Evolutionary conservation across 2,329 filamentous ascomycete species (phyloP).

Genomic region (Blastomyces silverae): DNA sequence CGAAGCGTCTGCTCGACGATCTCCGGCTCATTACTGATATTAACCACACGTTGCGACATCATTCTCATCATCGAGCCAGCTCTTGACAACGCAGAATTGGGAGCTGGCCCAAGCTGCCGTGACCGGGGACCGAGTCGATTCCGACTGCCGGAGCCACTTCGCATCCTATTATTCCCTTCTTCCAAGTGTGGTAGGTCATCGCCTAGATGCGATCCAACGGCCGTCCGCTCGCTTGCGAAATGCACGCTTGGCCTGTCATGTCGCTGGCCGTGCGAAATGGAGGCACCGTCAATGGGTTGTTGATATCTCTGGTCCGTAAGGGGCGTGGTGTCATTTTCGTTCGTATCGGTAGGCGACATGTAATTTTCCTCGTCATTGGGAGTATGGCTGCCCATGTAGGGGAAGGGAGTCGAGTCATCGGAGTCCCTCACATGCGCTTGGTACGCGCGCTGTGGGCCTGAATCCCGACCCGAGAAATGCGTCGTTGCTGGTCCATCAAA

Average conservation of each 20-base stretch:
- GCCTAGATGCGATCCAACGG: slow-evolving; percentile 47
- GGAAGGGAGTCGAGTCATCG: slow-evolving; percentile 16
- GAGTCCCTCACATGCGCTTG: slow-evolving; percentile 4
- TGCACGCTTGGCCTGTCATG: slow-evolving; percentile 49
- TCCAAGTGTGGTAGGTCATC: slow-evolving; percentile 58
- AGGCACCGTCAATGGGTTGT: slow-evolving; percentile 51
- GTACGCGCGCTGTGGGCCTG: not conserved
- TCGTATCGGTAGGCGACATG: slow-evolving; percentile 47
- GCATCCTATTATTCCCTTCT: slow-evolving; percentile 47
- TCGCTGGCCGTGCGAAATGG: slow-evolving; percentile 38
- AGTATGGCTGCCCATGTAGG: slow-evolving; percentile 21
- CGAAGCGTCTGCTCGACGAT: slow-evolving; percentile 65
- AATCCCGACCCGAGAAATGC: slow-evolving; percentile 17
- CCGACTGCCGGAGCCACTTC: slow-evolving; percentile 48
- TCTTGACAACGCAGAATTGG: slow-evolving; percentile 56
- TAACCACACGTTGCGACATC: slow-evolving; percentile 97
- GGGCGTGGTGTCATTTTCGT: slow-evolving; percentile 53
- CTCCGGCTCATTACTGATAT: slow-evolving; percentile 88
- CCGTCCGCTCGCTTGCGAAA: slow-evolving; percentile 40
- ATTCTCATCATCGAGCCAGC: slow-evolving; percentile 70
- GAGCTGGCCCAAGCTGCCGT: slow-evolving; percentile 57
- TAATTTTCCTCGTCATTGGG: slow-evolving; percentile 48
- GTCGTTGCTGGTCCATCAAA: slow-evolving; percentile 29
- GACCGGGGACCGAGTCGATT: slow-evolving; percentile 25
- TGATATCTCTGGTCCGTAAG: slow-evolving; percentile 52